A percentile compares a stretch with the other conserved stretches of the same genome.
These are phyloP conservation scores for Claviceps spartinae DNA, from an alignment of 2,329 filamentous ascomycete genomes.

Conservation along the genomic window DNA sequence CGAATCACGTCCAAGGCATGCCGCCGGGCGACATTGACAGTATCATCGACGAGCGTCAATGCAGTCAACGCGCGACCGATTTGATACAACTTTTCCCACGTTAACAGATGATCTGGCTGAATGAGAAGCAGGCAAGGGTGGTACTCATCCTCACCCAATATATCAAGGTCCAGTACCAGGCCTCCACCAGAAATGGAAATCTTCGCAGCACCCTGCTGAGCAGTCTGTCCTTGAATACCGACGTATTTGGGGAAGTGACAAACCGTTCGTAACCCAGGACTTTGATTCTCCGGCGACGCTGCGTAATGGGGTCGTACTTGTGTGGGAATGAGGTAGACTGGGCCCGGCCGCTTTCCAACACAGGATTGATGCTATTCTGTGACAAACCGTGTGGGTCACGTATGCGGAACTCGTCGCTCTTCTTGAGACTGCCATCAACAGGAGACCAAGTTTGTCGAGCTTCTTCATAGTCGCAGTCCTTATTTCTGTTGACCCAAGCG, in stretches of 20 bases:
- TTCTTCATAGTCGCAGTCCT: slow-evolving; percentile 19
- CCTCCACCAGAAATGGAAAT: slow-evolving; percentile 60
- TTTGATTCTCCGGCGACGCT: slow-evolving; percentile 21
- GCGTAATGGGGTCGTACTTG: slow-evolving; percentile 13
- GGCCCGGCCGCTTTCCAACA: slow-evolving; percentile 11
- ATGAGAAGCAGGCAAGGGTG: not conserved
- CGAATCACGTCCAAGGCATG: slow-evolving; percentile 56
- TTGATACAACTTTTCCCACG: slow-evolving; percentile 49
- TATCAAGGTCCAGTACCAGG: slow-evolving; percentile 53
- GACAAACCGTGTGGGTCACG: slow-evolving; percentile 10
- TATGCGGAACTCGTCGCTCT: slow-evolving; percentile 15
- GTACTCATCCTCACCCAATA: slow-evolving; percentile 6
- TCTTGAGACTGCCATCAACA: slow-evolving; percentile 13
- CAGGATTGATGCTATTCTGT: slow-evolving; percentile 12
- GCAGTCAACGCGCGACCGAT: slow-evolving; percentile 59
- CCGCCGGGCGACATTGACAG: slow-evolving; percentile 52
- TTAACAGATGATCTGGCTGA: not conserved
- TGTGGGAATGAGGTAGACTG: slow-evolving; percentile 14
- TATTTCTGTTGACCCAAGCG: slow-evolving; percentile 30
- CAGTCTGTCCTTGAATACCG: slow-evolving; percentile 43
- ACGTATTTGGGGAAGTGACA: slow-evolving; percentile 33
- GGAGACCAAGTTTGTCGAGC: slow-evolving; percentile 11
- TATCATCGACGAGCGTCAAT: slow-evolving; percentile 52
- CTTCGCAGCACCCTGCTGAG: slow-evolving; percentile 50
- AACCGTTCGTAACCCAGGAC: slow-evolving; percentile 18